A percentile compares a stretch with the other conserved stretches of the same genome.
phyloP scores from a whole-genome alignment of 2,329 filamentous ascomycete species.

The Pseudogymnoascus sp. region DNA sequence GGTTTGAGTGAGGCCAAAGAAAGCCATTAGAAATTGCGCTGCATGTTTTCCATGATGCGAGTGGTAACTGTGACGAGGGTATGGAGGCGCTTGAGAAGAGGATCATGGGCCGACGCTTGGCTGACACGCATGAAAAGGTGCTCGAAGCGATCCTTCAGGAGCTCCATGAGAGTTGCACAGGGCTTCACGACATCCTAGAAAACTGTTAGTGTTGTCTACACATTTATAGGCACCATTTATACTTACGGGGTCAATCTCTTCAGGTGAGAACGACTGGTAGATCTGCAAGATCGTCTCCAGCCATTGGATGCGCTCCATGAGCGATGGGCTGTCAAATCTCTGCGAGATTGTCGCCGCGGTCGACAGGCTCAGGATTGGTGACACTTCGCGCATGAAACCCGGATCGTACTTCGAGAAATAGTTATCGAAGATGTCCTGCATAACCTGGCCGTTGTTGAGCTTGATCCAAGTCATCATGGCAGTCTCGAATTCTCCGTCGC shows the following conservation, averaged over 20 bases:
- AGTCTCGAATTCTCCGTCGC: constrained; percentile 54
- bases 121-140: constrained; percentile 47
- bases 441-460: constrained; percentile 1
- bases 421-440: constrained; percentile 57
- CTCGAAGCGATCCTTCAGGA: constrained; percentile 48
- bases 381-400: constrained; percentile 49
- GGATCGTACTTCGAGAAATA: constrained; percentile 48
- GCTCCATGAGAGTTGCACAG: constrained; percentile 48
- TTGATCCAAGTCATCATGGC: constrained; percentile 59
- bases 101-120: constrained; percentile 42
- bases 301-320: constrained; percentile 54
- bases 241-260: constrained; percentile 27
- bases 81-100: constrained; percentile 43
- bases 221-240: constrained; percentile 17
- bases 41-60: constrained; percentile 25
- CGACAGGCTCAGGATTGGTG: constrained; percentile 56
- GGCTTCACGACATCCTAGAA: constrained; percentile 36
- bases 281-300: constrained; percentile 53
- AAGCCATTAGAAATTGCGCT: background rate
- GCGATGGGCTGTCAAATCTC: constrained; percentile 46
- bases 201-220: constrained; percentile 25
- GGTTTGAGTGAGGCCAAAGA: background rate
- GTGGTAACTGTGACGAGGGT: constrained; percentile 35
- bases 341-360: constrained; percentile 59
- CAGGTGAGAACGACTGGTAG: constrained; percentile 33